Percentiles rank a stretch among this genome's conserved stretches.
These are phyloP conservation scores for Suillus americanus DNA, from an alignment of 768 basidiomycete genomes.

Conservation along the genomic window DNA sequence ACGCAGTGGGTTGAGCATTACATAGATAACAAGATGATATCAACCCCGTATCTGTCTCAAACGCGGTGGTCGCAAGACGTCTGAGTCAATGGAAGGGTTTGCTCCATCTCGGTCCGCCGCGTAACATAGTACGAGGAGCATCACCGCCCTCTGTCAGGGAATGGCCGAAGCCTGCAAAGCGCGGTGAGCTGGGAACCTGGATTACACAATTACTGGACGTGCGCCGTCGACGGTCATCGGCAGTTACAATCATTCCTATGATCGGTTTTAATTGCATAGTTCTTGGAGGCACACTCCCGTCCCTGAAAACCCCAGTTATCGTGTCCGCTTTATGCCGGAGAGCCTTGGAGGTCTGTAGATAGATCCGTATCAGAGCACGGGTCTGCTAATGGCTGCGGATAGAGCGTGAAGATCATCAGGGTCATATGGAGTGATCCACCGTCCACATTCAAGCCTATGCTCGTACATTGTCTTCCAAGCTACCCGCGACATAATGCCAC, in stretches of 20 bases:
- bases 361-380: not conserved
- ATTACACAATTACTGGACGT: not conserved
- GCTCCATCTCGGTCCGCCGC: constrained; percentile 54
- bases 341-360: not conserved
- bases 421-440: no score
- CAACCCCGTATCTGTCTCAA: constrained; percentile 95
- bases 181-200: constrained; percentile 28
- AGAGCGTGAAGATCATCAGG: no score
- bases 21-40: constrained; percentile 16
- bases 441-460: no score
- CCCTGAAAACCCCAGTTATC: constrained; percentile 60
- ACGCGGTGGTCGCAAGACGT: constrained; percentile 55
- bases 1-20: not conserved
- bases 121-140: constrained; percentile 17
- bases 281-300: constrained; percentile 24
- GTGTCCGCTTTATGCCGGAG: constrained; percentile 59
- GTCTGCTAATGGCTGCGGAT: no score
- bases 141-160: constrained; percentile 16
- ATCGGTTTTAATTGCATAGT: no score
- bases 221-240: not conserved
- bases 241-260: no score
- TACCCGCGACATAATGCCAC: no score
- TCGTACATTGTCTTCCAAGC: no score
- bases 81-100: constrained; percentile 82
- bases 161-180: constrained; percentile 26